Base-by-base conservation (phyloP, 2,329 filamentous ascomycete genomes). In the Colletotrichum tofieldiae region DNA sequence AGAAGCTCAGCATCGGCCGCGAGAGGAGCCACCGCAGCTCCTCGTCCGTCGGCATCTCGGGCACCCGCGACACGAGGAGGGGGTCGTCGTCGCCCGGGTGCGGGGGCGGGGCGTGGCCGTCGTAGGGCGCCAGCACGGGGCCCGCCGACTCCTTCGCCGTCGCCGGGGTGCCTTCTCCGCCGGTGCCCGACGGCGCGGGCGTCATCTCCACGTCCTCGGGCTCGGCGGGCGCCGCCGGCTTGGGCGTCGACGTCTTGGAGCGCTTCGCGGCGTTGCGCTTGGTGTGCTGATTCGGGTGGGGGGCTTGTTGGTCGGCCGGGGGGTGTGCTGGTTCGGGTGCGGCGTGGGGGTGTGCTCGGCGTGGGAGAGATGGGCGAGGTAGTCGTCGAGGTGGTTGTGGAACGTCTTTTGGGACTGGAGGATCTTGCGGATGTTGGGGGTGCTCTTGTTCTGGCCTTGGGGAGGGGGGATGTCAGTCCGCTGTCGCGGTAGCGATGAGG, bases 401-500 rank as follows among this genome's bases (percentile, higher is more conserved):
- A 96, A 96, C 3, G 93, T 94, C 84, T 96, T 94, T 79, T 94
- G 93, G 35, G 92, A 94, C 75, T 92, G 90, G 67, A 96, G 85
- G 74, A 96, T 94, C 82, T 92, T 92, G 76, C 93, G 90, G 35
- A 94, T 92, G 75, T 90, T 91, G 45, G 90, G 86, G 8, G 92
- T 94, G 80, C 90, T 89, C 77, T 92, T 92, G 76, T 82, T 84
- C 65, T 84, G 82, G 47, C 80, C 84, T 86, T 86, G 74, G 68
- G 16, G 5, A 35, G 18, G 2, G 14, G 20, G 49, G 9, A 14
- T 39, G 58, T 72, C 37, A 71, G 54, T 32, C 29, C 59, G n/a
- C 18, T 29, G 29, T 11, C 2, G 35, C 35, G 35, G 35, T 35
- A 45, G n/a, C n/a, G 37, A 14, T 12, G 35, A 54, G n/a, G 7